Evolutionary conservation across 306 rosid species (phyloP).

Genomic region (Myrica gale): DNA sequence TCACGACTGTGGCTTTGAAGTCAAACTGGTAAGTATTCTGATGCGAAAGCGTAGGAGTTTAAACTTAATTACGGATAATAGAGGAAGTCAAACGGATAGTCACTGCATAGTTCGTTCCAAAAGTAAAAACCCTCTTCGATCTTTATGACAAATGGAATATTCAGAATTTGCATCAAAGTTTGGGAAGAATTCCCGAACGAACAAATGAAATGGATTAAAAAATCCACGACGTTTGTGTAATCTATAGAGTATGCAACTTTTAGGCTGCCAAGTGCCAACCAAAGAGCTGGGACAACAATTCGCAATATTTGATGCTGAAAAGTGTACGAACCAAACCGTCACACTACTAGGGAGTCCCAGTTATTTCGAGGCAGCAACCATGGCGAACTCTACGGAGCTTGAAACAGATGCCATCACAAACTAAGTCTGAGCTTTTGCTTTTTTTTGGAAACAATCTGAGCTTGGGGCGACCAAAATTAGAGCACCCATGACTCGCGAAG

Average conservation of each 20-base stretch:
- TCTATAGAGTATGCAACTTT: not conserved
- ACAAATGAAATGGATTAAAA: not conserved
- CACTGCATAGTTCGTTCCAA: not conserved
- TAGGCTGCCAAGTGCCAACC: not conserved
- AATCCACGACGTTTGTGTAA: not conserved
- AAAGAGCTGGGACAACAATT: not conserved
- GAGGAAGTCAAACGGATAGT: too few species aligned
- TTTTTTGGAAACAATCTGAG: too few species aligned
- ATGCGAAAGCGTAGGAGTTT: too few species aligned
- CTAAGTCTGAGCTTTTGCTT: not conserved
- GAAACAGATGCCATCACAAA: conserved; percentile 7
- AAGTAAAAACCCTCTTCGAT: not conserved
- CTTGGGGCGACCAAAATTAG: not conserved
- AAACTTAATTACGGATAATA: too few species aligned
- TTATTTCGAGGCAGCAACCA: conserved; percentile 7
- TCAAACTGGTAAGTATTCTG: too few species aligned
- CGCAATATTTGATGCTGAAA: not conserved
- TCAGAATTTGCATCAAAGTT: not conserved
- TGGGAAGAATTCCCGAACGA: not conserved
- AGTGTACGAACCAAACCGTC: conserved; percentile 3
- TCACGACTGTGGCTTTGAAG: too few species aligned
- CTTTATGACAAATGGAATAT: not conserved
- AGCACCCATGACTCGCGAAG: not conserved
- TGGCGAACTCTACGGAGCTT: not conserved
- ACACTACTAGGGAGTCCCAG: not conserved